These are phyloP conservation scores for Lipomyces mesembrius DNA, from an alignment of 805 yeast species.

Conservation along the genomic window DNA sequence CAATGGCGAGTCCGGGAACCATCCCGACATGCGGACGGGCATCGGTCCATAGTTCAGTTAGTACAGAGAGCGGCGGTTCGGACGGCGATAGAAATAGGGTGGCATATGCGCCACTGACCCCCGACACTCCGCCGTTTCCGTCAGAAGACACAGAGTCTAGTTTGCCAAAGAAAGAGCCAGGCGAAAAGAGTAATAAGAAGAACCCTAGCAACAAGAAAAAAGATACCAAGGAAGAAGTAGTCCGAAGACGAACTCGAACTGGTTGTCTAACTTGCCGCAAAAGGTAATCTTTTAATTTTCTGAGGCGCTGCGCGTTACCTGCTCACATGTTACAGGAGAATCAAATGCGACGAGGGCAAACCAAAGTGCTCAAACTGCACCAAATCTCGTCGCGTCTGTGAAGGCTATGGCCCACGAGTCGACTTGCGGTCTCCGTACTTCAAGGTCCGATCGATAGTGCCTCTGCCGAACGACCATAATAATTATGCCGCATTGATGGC, in stretches of 20 bases:
- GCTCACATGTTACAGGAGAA: constrained; percentile 49
- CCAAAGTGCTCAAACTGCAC: constrained; percentile 59
- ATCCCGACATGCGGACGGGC: background rate
- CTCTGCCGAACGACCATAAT: background rate
- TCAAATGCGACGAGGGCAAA: constrained; percentile 66
- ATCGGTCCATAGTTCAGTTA: background rate
- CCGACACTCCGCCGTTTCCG: constrained; percentile 12
- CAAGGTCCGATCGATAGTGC: background rate
- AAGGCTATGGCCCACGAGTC: constrained; percentile 31
- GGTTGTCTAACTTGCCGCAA: constrained; percentile 31
- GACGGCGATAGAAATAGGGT: background rate
- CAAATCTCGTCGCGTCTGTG: constrained; percentile 31
- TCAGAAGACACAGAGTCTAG: background rate
- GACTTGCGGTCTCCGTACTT: background rate
- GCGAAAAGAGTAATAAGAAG: background rate
- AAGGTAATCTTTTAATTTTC: constrained; percentile 11
- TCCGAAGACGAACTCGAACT: constrained; percentile 26
- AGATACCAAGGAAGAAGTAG: constrained; percentile 6
- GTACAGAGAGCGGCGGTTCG: constrained; percentile 1
- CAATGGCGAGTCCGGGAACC: background rate
- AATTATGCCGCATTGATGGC: constrained; percentile 1
- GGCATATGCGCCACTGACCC: constrained; percentile 11
- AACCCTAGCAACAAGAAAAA: background rate
- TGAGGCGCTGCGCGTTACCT: no score
- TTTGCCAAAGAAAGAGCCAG: background rate